These are phyloP conservation scores for Atkinsonella texensis DNA, from an alignment of 2,329 filamentous ascomycete species.

Conservation along the genomic window DNA sequence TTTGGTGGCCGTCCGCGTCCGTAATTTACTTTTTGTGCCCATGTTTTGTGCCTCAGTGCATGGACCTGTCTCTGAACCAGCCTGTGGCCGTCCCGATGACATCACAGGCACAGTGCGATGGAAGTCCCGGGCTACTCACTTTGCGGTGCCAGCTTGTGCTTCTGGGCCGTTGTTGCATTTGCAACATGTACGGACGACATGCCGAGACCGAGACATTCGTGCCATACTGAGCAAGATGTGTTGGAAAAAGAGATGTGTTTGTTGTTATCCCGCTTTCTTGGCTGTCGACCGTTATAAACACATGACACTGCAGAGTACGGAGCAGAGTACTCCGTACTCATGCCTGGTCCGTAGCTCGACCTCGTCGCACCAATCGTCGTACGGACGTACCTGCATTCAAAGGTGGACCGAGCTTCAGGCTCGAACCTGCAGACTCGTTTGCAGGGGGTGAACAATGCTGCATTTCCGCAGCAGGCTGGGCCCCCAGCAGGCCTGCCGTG, in stretches of 20 bases:
- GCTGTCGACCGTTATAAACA: no score
- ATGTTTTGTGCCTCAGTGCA: no score
- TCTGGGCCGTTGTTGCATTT: neutral
- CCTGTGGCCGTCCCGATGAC: no score
- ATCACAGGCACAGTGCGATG: neutral
- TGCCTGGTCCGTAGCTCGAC: no score
- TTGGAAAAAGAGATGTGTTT: neutral
- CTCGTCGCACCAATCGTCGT: no score
- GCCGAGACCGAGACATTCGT: neutral
- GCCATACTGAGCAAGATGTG: neutral
- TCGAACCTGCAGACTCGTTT: no score
- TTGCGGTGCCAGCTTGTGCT: neutral
- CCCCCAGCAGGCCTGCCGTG: no score
- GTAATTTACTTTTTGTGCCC: neutral
- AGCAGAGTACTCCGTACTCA: no score
- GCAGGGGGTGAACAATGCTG: neutral
- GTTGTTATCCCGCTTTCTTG: no score
- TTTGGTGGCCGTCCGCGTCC: neutral
- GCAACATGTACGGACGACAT: neutral
- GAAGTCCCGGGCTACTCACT: neutral
- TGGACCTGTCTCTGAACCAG: neutral
- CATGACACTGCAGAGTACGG: no score
- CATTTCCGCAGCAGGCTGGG: neutral
- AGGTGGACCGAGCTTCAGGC: neutral
- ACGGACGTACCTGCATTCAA: no score